Evolutionary conservation across 768 basidiomycete genomes (phyloP).

Genomic region (Lactarius tabidus): DNA sequence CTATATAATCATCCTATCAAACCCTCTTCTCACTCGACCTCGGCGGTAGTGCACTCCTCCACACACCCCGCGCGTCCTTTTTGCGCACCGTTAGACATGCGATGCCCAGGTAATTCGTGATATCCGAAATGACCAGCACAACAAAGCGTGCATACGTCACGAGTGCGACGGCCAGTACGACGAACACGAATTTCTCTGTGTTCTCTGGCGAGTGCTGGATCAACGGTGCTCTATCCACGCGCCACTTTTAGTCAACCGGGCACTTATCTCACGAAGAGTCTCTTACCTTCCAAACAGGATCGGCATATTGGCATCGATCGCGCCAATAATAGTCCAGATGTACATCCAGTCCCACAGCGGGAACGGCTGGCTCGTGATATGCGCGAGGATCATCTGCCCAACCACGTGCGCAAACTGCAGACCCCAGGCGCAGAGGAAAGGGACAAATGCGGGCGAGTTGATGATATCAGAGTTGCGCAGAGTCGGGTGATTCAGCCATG

Average conservation of each 20-base stretch:
- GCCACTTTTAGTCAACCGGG: not conserved
- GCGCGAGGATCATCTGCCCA: constrained; percentile 88
- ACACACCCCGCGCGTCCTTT: constrained; percentile 66
- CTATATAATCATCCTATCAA: not conserved
- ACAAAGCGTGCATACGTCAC: constrained; percentile 74
- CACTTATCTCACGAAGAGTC: constrained; percentile 8
- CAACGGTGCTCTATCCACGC: constrained; percentile 50
- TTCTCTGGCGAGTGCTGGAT: constrained; percentile 64
- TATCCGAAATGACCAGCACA: constrained; percentile 76
- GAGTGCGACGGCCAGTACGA: constrained; percentile 65
- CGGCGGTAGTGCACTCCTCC: constrained; percentile 39
- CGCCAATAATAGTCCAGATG: constrained; percentile 73
- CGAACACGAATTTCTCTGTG: constrained; percentile 67
- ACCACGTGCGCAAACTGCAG: constrained; percentile 87
- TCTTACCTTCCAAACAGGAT: constrained; percentile 61
- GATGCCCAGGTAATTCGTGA: constrained; percentile 89
- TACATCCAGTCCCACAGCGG: constrained; percentile 87
- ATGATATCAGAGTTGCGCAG: constrained; percentile 63
- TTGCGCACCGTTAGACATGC: constrained; percentile 92
- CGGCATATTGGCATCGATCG: constrained; percentile 78
- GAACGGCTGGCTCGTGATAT: constrained; percentile 80
- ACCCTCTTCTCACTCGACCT: constrained; percentile 23
- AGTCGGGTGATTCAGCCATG: constrained; percentile 76
- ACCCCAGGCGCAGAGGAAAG: constrained; percentile 93
- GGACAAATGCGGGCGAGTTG: constrained; percentile 72